Conservation (phyloP, 1,284 basidiomycete genomes). For the Apiotrichum brassicae region DNA sequence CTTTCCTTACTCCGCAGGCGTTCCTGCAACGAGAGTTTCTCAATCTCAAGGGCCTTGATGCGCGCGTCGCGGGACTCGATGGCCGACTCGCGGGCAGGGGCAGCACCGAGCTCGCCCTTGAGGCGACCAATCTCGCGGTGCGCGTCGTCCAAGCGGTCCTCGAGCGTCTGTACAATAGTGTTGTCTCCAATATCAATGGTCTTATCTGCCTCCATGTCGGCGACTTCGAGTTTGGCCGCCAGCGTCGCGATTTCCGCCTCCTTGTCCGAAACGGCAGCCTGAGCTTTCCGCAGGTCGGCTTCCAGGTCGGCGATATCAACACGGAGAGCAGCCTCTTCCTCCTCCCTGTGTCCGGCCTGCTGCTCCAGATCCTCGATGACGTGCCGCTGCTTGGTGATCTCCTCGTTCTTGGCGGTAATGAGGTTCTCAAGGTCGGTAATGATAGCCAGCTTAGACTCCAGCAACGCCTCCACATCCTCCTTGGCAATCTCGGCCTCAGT, state of each 20-base stretch:
- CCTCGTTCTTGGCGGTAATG: not conserved
- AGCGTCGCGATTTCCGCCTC: not conserved
- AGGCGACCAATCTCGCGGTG: slow-evolving; percentile 71
- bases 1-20: slow-evolving; percentile 9
- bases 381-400: not conserved
- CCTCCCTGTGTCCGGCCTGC: not conserved
- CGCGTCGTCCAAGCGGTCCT: slow-evolving; percentile 71
- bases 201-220: not conserved
- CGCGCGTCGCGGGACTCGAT: slow-evolving; percentile 33
- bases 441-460: not conserved
- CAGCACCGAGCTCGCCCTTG: slow-evolving; percentile 54
- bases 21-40: slow-evolving; percentile 33
- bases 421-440: not conserved
- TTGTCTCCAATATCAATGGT: not conserved
- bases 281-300: not conserved
- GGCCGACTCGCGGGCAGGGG: slow-evolving; percentile 31
- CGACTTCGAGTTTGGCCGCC: not conserved
- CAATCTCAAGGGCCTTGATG: slow-evolving; percentile 37
- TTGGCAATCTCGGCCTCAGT: slow-evolving; percentile 11
- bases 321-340: not conserved
- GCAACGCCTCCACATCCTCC: slow-evolving; percentile 8
- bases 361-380: not conserved
- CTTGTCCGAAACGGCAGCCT: not conserved
- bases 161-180: slow-evolving; percentile 47
- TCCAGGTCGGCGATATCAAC: not conserved